Base-by-base conservation (phyloP, 2,329 filamentous ascomycete species). In the Penicillium sp. region DNA sequence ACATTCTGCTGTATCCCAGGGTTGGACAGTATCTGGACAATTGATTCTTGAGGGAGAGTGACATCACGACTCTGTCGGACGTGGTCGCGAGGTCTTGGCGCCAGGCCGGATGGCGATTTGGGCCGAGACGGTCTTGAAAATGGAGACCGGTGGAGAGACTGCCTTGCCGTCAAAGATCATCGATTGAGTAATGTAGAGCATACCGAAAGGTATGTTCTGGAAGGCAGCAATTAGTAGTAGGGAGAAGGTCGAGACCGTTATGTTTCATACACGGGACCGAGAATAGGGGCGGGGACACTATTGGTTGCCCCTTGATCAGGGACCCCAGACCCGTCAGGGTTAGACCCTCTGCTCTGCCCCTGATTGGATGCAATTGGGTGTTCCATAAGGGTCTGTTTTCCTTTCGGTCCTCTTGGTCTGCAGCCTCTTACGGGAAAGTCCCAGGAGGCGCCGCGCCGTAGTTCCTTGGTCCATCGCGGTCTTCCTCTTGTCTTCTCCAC, bases 1-100 rank as follows among this genome's bases (percentile, higher is more conserved):
- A 51, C 40, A 40, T 40, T 31, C 22, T 43, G 6, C 6, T 27
- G 13, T 18, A n/a, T 46, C 25, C 50, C 50, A 53, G 31, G 49
- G 49, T 55, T 52, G 31, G 33, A 24, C 16, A 20, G 18, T 35
- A 22, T 50, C 53, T 52, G 46, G 46, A 41, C 46, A 51, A 45
- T 46, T 18, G 28, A 33, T 20, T 4, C n/a, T 22, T 39, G 24
- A 18, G 5, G 28, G 38, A 6, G 24, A 7, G 48, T 55, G 53
- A 55, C 53, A 55, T 55, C 53, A 55, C 44, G 49, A 55, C 53
- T 55, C 11, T 42, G 13, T 22, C 36, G 20, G 40, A 28, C 24
- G 18, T 25, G 35, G 41, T 4, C 36, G 20, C 31, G 28, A 5
- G 38, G 28, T 39, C 27, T 42, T 36, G 38, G 46, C 28, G 9